phyloP scores from a whole-genome alignment of 139 green algal species.

The Eudorina sp. region DNA sequence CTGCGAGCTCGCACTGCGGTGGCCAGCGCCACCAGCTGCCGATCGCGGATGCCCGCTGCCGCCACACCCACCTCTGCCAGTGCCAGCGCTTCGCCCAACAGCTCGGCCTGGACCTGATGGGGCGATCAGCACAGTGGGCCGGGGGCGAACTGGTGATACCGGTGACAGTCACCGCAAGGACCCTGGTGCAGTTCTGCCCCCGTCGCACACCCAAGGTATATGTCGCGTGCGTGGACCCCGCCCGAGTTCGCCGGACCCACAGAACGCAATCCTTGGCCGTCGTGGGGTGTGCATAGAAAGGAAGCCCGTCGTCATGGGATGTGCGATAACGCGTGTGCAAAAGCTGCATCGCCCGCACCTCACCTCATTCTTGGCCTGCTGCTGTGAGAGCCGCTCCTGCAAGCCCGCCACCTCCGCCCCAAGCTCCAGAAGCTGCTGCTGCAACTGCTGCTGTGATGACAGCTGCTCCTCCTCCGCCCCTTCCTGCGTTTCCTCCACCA shows the following conservation, averaged over 20 bases:
- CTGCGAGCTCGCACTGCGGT: not conserved
- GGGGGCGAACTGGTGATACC: too few species aligned
- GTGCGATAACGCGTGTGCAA: too few species aligned
- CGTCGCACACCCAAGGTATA: too few species aligned
- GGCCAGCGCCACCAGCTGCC: not conserved
- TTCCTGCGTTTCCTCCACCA: not conserved
- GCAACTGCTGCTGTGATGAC: not conserved
- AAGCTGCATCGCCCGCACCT: too few species aligned
- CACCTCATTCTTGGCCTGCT: not conserved
- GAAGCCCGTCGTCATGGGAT: too few species aligned
- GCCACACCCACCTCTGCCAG: not conserved
- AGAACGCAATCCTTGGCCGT: too few species aligned
- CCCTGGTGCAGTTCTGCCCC: too few species aligned
- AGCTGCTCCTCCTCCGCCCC: not conserved
- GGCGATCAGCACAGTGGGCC: too few species aligned
- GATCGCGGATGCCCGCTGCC: not conserved
- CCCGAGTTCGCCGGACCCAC: too few species aligned
- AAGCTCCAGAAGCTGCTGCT: conserved; percentile 2
- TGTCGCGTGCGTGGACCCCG: too few species aligned
- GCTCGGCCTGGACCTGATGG: not conserved
- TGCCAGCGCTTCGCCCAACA: not conserved
- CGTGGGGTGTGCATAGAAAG: not conserved
- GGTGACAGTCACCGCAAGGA: too few species aligned
- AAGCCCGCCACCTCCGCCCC: conserved; percentile 12
- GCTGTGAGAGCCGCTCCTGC: not conserved